Evolutionary conservation across 352 stramenopile species (phyloP).

Genomic region (Phytophthora citrophthora): DNA sequence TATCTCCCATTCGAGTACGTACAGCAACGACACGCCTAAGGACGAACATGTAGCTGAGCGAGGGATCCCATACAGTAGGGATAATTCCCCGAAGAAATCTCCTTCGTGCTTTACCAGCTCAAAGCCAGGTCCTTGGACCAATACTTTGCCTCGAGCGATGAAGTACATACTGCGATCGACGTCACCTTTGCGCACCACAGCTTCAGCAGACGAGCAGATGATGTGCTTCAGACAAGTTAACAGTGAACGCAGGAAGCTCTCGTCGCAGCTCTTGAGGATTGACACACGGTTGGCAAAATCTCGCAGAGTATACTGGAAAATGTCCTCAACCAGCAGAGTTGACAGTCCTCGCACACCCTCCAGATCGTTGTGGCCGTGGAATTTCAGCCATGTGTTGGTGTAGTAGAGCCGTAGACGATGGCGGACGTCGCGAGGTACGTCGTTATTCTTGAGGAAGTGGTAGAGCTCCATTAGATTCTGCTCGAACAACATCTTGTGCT

Average conservation of each 20-base stretch:
- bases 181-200: constrained; percentile 70
- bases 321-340: constrained; percentile 67
- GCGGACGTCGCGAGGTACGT: constrained; percentile 56
- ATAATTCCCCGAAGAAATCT: constrained; percentile 82
- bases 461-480: constrained; percentile 72
- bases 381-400: constrained; percentile 74
- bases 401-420: constrained; percentile 68
- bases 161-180: constrained; percentile 83
- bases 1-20: constrained; percentile 77
- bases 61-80: constrained; percentile 76
- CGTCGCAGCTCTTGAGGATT: constrained; percentile 72
- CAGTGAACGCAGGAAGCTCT: constrained; percentile 67
- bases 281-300: constrained; percentile 62
- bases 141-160: constrained; percentile 63
- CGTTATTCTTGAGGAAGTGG: constrained; percentile 62
- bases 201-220: constrained; percentile 65
- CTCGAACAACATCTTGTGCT: constrained; percentile 74
- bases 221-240: constrained; percentile 71
- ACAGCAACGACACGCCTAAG: constrained; percentile 71
- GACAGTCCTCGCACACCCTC: constrained; percentile 66
- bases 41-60: constrained; percentile 76
- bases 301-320: constrained; percentile 71
- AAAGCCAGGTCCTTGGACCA: constrained; percentile 67
- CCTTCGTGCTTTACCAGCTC: constrained; percentile 78
- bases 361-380: constrained; percentile 65